These are phyloP conservation scores for Xerocomellus intermedius DNA, from an alignment of 768 basidiomycete genomes.

Conservation along the genomic window DNA sequence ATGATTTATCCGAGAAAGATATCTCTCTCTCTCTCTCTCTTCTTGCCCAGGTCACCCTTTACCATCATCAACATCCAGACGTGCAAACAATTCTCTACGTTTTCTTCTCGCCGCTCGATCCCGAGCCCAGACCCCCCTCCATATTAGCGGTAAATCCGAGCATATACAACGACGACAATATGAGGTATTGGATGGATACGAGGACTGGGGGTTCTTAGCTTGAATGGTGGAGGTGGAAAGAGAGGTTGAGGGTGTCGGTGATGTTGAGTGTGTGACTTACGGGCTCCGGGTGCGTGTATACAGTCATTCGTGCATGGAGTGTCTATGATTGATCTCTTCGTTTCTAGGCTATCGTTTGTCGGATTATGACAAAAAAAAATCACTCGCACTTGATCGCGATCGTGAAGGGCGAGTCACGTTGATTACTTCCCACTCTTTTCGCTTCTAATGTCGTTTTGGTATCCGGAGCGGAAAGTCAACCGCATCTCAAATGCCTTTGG, in stretches of 20 bases:
- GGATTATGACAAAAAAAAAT: constrained; percentile 68
- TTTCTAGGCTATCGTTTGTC: constrained; percentile 72
- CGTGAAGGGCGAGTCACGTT: constrained; percentile 39
- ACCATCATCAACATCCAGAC: constrained; percentile 69
- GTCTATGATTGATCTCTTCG: neutral
- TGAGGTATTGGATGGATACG: constrained; percentile 73
- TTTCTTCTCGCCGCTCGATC: constrained; percentile 38
- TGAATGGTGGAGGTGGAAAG: constrained; percentile 58
- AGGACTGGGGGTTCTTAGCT: constrained; percentile 48
- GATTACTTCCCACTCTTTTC: neutral
- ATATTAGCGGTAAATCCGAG: constrained; percentile 29
- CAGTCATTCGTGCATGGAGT: neutral
- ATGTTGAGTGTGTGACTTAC: constrained; percentile 58
- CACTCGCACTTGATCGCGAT: constrained; percentile 79
- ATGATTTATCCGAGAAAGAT: constrained; percentile 86
- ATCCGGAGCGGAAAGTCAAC: constrained; percentile 55
- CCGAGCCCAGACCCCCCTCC: constrained; percentile 35
- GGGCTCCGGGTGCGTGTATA: constrained; percentile 63
- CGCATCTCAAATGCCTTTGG: constrained; percentile 61
- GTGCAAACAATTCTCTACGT: constrained; percentile 48
- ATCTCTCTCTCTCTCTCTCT: no score
- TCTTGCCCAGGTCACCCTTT: constrained; percentile 45
- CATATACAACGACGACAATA: constrained; percentile 61
- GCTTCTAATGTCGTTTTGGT: constrained; percentile 41
- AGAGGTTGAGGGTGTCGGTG: constrained; percentile 43